Evolutionary conservation across 306 rosid species (phyloP).

Genomic region (Pachyrhizus erosus): DNA sequence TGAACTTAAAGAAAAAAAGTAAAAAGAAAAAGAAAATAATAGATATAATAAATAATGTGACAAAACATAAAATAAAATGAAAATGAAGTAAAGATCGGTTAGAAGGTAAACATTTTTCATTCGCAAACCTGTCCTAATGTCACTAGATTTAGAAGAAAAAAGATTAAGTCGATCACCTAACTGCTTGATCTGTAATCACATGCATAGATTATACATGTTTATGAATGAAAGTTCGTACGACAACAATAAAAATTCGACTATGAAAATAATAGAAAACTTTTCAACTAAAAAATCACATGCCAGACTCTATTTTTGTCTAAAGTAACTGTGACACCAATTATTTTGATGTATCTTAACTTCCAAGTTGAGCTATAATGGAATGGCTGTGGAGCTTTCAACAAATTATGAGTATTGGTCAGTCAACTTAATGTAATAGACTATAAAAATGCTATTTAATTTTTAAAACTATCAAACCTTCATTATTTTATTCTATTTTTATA

Average conservation of each 20-base stretch:
- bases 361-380: slow-evolving; percentile 29
- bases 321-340: slow-evolving; percentile 27
- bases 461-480: not conserved
- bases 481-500: not conserved
- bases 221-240: slow-evolving; percentile 3
- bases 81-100: too few relatives aligned
- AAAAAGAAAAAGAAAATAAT: too few relatives aligned
- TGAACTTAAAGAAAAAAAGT: too few relatives aligned
- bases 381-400: slow-evolving; percentile 7
- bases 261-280: not conserved
- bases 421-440: not conserved
- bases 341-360: slow-evolving; percentile 24
- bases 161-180: not conserved
- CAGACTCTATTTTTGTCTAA: not conserved
- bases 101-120: not conserved
- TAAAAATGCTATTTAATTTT: not conserved
- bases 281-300: slow-evolving; percentile 39
- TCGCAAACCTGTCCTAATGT: not conserved
- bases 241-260: not conserved
- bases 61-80: too few relatives aligned
- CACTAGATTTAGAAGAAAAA: not conserved
- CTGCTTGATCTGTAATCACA: slow-evolving; percentile 24
- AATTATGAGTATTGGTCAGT: not conserved
- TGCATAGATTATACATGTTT: slow-evolving; percentile 12
- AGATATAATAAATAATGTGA: too few relatives aligned